Conservation (phyloP, 1,284 basidiomycete genomes). For the Cryptococcus floricola region DNA sequence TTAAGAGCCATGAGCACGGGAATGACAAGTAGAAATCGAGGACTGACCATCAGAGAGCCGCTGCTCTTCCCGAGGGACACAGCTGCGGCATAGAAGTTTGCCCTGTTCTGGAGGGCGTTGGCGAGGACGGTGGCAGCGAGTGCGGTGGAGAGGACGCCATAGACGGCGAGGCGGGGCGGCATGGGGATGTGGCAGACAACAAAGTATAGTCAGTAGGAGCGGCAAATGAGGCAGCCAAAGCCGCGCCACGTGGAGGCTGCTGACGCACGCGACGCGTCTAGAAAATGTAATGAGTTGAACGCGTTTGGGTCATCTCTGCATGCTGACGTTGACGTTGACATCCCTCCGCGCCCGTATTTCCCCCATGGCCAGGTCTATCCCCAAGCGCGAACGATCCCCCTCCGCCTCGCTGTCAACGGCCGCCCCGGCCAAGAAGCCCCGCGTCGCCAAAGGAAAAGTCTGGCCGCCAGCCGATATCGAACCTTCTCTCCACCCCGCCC, state of each 20-base stretch:
- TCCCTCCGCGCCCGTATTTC: not conserved
- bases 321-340: not conserved
- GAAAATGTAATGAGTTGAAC: too few species aligned
- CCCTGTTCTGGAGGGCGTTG: slow-evolving; percentile 75
- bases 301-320: not conserved
- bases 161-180: slow-evolving; percentile 56
- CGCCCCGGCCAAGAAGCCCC: slow-evolving; percentile 23
- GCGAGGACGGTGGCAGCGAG: slow-evolving; percentile 67
- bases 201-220: not conserved
- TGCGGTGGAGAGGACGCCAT: slow-evolving; percentile 64
- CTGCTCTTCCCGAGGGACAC: slow-evolving; percentile 90
- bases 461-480: slow-evolving; percentile 44
- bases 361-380: not conserved
- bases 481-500: slow-evolving; percentile 33
- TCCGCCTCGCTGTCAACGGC: too few species aligned
- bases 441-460: slow-evolving; percentile 19
- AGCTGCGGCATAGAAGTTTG: slow-evolving; percentile 90
- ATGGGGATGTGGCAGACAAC: slow-evolving; percentile 5
- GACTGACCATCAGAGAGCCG: slow-evolving; percentile 74
- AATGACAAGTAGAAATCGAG: not conserved
- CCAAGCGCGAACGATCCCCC: slow-evolving; percentile 11
- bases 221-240: not conserved
- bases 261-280: too few species aligned
- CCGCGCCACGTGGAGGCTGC: too few species aligned
- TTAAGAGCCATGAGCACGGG: not conserved